Evolutionary conservation across 1,284 basidiomycete genomes (phyloP), one percentile per base, ranked within the genome.

Genomic region (Phaffia rhodozyma): DNA sequence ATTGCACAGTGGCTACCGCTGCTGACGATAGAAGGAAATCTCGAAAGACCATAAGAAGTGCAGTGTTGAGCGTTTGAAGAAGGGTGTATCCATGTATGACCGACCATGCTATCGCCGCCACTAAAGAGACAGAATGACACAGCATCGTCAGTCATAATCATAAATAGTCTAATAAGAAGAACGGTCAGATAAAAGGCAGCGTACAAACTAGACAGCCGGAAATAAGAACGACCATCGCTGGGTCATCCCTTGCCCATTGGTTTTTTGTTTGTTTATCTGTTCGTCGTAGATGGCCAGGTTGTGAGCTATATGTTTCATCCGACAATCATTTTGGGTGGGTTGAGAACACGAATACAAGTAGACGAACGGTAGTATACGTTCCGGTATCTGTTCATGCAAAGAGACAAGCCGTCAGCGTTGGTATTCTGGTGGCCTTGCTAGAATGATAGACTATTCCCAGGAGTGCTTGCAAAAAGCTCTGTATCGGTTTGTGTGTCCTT

Each of bases 201-300:
- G 65, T 66, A 91, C 89, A 82, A 66, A 79, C 79, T 20, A 92
- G 80, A 73, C 85, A 89, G 51, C 82, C 86, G 38, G 83, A 81
- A 61, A 94, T 84, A 58, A 96, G 81, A 54, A 94, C 81, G 48
- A 94, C 79, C 70, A 94, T 91, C 18, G 92, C 91, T 23, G 92
- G 92, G 73, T 96, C 91, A 74, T 97, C 92, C 74, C 92, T 80
- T 29, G 91, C 90, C 91, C 92, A 96, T 5, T 88, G 89, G 74
- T 97, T 96, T 80, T 96, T 96, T n/a, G 92, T 97, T 79, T 96
- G 90, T 89, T 76, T 74, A 16, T 49, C 53, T 72, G 32, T 43
- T 52, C 63, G 50, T 18, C 50, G 2, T 30, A 51, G 47, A 68
- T 55, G 62, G 61, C 27, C 23, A 11, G 2, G 27, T 5, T 7